Base-by-base conservation (phyloP, 805 yeast genomes). In the Monosporozyma aerobia region DNA sequence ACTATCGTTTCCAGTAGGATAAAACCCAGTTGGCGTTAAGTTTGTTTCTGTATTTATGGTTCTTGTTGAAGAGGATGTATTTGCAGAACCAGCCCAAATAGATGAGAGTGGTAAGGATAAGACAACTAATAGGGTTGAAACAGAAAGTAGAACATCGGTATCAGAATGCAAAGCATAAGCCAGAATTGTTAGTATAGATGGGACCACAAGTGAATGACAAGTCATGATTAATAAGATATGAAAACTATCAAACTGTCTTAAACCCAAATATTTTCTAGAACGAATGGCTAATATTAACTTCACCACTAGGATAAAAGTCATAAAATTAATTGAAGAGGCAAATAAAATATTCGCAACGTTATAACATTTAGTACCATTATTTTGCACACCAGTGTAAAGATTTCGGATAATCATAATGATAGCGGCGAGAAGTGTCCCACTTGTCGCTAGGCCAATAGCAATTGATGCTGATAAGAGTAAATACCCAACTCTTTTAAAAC, bases 201-300 rank as follows among this genome's bases (percentile, higher is more conserved):
- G 97, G 19, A 88, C 70, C 9, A 90, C 66, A 76, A 90, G 78
- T 0, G 96, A 82, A 67, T 94, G 98, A 13, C 81, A 69, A 0
- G 88, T 73, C 92, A 87, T 87, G 51, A 90, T 84, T 54, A 88
- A 69, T 46, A 94, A 69, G 37, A 90, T 80, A 65, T 89, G 96
- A 65, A 87, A 80, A 27, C 87, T 81, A 56, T 85, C 90, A 62
- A 90, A 88, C 64, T 88, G 96, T 62, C 77, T 81, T 54, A 89
- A 72, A 0, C 99, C 99, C 49, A 90, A 66, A 56, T 72, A 78
- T 51, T 89, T 75, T 67, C 99, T 78, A 5, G 88, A 77, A 53
- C 81, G 75, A 27, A 88, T 77, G 0, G 96, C 96, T 47, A 78
- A 51, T 27, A 75, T 64, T 49, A 94, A 74, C 65, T 92, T 94